A percentile compares a stretch with the other conserved stretches of the same genome.
These are phyloP conservation scores for Chrysoporthe puriensis DNA, from an alignment of 2,329 filamentous ascomycete genomes.

Conservation along the genomic window DNA sequence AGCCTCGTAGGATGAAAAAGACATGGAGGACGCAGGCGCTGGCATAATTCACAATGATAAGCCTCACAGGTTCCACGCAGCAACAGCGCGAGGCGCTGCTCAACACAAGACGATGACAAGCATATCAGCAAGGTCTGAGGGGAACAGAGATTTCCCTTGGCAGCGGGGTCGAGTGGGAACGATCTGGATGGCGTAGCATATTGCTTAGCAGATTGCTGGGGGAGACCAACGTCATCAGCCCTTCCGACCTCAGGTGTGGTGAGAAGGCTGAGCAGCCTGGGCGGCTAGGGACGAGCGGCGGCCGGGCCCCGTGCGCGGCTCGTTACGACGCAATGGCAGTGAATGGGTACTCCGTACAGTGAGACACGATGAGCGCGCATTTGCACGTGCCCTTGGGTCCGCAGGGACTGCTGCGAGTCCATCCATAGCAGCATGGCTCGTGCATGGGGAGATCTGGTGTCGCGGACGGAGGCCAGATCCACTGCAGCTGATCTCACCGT, in stretches of 20 bases:
- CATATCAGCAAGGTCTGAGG: neutral
- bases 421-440: no score
- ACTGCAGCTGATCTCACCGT: no score
- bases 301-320: neutral
- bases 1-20: neutral
- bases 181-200: neutral
- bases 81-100: neutral
- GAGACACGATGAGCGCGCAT: neutral
- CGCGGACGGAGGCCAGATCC: no score
- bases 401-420: no score
- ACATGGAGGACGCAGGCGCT: neutral
- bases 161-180: neutral
- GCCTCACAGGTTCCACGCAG: no score
- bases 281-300: neutral
- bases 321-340: neutral
- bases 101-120: neutral
- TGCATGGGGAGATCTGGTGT: no score
- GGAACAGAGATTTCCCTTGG: neutral
- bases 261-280: conserved; percentile 7
- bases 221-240: neutral
- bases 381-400: neutral
- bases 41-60: no score
- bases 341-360: neutral
- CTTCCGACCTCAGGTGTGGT: conserved; percentile 3
- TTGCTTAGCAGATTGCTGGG: neutral